A percentile compares a stretch with the other conserved stretches of the same genome.
phyloP scores from a whole-genome alignment of 257 asterid genomes.

The Nicotiana undulata region DNA sequence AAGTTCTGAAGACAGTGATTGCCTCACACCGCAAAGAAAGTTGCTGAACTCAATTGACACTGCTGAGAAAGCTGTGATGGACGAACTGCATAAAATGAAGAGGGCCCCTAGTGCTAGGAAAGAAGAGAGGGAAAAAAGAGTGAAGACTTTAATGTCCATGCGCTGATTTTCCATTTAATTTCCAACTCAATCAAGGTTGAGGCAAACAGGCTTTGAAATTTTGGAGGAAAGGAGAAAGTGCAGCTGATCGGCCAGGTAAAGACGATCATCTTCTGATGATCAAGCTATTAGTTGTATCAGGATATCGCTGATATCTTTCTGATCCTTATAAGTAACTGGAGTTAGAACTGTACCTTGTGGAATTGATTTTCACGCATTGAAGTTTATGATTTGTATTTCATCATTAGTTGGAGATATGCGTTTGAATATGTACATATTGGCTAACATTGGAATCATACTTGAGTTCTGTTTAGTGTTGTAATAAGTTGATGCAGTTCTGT shows the following conservation, averaged over 20 bases:
- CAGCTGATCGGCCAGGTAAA: slow-evolving; percentile 17
- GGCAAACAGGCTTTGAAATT: slow-evolving; percentile 10
- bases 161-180: slow-evolving; percentile 24
- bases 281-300: slow-evolving; percentile 21
- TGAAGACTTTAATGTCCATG: slow-evolving; percentile 67
- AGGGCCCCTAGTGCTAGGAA: slow-evolving; percentile 62
- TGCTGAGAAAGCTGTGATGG: slow-evolving; percentile 64
- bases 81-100: slow-evolving; percentile 55
- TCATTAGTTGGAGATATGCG: too few species aligned
- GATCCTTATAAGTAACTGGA: background rate
- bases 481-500: too few species aligned
- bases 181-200: slow-evolving; percentile 59
- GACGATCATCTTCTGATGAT: slow-evolving; percentile 50
- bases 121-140: slow-evolving; percentile 54
- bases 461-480: too few species aligned
- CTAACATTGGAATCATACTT: too few species aligned
- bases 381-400: too few species aligned
- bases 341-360: background rate
- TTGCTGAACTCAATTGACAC: slow-evolving; percentile 60
- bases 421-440: too few species aligned
- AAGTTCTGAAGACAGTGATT: slow-evolving; percentile 27
- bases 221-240: slow-evolving; percentile 10
- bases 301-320: slow-evolving; percentile 16
- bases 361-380: background rate
- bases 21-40: slow-evolving; percentile 60